A percentile compares a stretch with the other conserved stretches of the same genome.
phyloP scores from a whole-genome alignment of 2,329 filamentous ascomycete genomes.

The Calycina herbarum region DNA sequence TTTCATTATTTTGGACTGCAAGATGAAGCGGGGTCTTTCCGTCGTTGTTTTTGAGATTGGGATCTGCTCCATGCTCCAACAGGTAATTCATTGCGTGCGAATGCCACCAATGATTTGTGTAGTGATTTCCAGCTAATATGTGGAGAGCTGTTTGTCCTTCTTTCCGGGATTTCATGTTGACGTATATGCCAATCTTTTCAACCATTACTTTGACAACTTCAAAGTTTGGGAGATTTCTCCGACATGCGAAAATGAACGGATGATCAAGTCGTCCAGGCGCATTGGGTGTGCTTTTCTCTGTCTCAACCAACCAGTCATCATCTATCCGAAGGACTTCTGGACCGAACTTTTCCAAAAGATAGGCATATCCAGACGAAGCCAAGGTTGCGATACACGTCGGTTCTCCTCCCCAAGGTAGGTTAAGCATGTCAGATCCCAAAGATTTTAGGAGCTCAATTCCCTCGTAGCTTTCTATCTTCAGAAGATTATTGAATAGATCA shows the following conservation, averaged over 20 bases:
- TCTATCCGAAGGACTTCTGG: neutral
- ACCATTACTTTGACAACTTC: constrained; percentile 40
- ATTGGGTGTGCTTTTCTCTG: neutral
- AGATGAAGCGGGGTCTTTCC: constrained; percentile 12
- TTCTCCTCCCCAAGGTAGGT: too few relatives aligned
- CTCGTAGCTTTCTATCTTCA: constrained; percentile 13
- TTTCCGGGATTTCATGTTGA: constrained; percentile 29
- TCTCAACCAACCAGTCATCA: neutral
- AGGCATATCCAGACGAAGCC: constrained; percentile 18
- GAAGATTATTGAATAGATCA: constrained; percentile 10
- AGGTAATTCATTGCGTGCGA: constrained; percentile 16
- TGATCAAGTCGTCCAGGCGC: constrained; percentile 1
- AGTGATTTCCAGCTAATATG: constrained; percentile 2
- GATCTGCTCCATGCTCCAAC: constrained; percentile 16
- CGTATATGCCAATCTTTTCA: constrained; percentile 37
- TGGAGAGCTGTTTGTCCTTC: constrained; percentile 13
- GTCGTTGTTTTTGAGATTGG: constrained; percentile 8
- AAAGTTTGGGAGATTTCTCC: constrained; percentile 39
- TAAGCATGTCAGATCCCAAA: neutral
- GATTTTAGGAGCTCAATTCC: constrained; percentile 13
- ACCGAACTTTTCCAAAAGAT: constrained; percentile 15
- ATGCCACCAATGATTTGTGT: constrained; percentile 13
- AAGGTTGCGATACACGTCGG: constrained; percentile 1
- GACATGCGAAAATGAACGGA: constrained; percentile 33
- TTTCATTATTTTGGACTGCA: neutral